Percentiles rank a stretch among this genome's conserved stretches.
Conservation (phyloP, 352 stramenopile genomes). For the Pythium periplocum region DNA sequence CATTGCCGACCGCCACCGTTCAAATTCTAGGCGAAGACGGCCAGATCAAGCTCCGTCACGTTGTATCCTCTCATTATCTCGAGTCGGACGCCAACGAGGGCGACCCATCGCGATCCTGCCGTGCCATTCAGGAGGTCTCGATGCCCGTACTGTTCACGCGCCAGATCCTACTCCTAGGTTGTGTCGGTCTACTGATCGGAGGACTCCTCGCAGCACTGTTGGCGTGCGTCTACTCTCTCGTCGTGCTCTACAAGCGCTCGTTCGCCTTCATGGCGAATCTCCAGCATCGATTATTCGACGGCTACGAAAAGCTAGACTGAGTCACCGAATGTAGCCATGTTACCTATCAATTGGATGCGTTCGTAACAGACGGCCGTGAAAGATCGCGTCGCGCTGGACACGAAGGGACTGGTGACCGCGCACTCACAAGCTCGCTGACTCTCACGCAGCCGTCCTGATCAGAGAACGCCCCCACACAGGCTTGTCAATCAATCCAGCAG, state of each 20-base stretch:
- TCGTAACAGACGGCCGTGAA: no score
- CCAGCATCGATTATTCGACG: conserved; percentile 18
- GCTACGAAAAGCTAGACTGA: conserved; percentile 19
- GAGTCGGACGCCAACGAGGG: conserved; percentile 5
- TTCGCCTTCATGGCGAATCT: conserved; percentile 16
- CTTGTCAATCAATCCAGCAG: no score
- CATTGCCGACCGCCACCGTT: conserved; percentile 20
- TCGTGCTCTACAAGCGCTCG: conserved; percentile 14
- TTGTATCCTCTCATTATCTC: conserved; percentile 22
- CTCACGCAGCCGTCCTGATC: no score
- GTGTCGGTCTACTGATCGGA: conserved; percentile 8
- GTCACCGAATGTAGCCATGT: not conserved
- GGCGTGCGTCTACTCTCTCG: conserved; percentile 2
- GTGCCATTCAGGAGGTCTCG: conserved; percentile 19
- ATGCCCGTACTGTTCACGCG: conserved; percentile 9
- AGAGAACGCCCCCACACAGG: no score
- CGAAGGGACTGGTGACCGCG: no score
- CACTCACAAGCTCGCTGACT: no score
- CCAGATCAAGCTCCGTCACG: conserved; percentile 17
- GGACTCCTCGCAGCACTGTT: not conserved
- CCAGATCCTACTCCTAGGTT: conserved; percentile 7
- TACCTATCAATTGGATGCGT: no score
- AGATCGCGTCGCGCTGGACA: no score
- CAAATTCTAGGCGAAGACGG: conserved; percentile 19
- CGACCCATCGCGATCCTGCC: conserved; percentile 12